Conservation (phyloP, 1,284 basidiomycete species). For the Cryptococcus neoformans region DNA sequence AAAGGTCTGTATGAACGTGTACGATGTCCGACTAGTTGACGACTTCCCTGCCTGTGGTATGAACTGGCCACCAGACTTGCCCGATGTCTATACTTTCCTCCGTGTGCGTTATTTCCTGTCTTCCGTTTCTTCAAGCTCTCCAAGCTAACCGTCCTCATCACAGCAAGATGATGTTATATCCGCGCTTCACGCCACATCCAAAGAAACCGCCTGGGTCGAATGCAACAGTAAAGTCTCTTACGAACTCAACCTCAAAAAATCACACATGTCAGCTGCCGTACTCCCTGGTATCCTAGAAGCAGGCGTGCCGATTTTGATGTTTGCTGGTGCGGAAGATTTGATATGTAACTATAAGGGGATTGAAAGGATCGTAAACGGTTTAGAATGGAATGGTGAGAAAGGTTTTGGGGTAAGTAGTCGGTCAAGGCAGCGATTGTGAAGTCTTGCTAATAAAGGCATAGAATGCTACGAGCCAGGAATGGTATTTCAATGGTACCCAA, state of each 20-base stretch:
- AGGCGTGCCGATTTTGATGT: conserved; percentile 80
- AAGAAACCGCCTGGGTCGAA: conserved; percentile 84
- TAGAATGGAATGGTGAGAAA: conserved; percentile 81
- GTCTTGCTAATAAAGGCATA: conserved; percentile 37
- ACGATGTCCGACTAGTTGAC: conserved; percentile 88
- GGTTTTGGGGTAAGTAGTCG: conserved; percentile 70
- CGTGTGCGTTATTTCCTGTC: conserved; percentile 55
- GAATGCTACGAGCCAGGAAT: conserved; percentile 68
- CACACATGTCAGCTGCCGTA: conserved; percentile 70
- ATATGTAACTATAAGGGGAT: conserved; percentile 95
- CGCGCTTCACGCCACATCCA: conserved; percentile 76
- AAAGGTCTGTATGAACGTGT: conserved; percentile 86
- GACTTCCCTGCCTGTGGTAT: conserved; percentile 86
- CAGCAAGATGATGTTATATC: conserved; percentile 74
- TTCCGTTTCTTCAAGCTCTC: neutral
- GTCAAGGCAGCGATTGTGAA: neutral
- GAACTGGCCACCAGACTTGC: conserved; percentile 96
- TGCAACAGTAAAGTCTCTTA: conserved; percentile 69
- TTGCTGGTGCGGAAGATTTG: conserved; percentile 92
- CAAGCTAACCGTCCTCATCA: neutral
- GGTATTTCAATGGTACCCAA: conserved; percentile 71
- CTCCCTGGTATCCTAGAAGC: conserved; percentile 71
- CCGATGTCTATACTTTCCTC: conserved; percentile 73
- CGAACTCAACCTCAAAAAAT: conserved; percentile 59
- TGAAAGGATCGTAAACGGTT: conserved; percentile 74